These are phyloP conservation scores for Penicillium odoratum DNA, from an alignment of 495 filamentous ascomycete genomes.

Conservation along the genomic window DNA sequence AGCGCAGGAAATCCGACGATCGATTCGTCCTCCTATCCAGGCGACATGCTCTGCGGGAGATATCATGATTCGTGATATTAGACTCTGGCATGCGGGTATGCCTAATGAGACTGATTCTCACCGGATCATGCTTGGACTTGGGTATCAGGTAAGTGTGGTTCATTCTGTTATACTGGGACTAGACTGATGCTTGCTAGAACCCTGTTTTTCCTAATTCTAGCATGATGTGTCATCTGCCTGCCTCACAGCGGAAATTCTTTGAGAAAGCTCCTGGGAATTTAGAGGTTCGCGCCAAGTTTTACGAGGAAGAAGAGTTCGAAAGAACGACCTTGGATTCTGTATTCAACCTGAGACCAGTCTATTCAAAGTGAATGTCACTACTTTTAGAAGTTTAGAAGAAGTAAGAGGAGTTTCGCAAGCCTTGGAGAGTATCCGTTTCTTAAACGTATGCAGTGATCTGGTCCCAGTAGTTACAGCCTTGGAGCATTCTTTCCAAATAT, in stretches of 20 bases:
- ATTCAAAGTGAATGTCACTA: neutral
- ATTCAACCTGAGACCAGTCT: neutral
- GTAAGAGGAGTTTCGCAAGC: too few relatives aligned
- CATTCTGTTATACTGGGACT: neutral
- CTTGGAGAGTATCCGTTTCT: too few relatives aligned
- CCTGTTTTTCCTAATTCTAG: neutral
- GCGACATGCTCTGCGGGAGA: conserved; percentile 52
- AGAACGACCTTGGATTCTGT: neutral
- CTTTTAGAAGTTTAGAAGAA: too few relatives aligned
- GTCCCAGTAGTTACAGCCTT: too few relatives aligned
- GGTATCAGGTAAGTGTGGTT: neutral
- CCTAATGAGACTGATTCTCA: conserved; percentile 50
- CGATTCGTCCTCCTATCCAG: conserved; percentile 47
- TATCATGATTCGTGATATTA: conserved; percentile 54
- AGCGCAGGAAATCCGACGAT: conserved; percentile 39
- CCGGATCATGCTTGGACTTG: conserved; percentile 52
- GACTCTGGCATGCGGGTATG: conserved; percentile 63
- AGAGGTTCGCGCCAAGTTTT: neutral
- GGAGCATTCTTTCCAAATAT: neutral
- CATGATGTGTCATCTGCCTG: conserved; percentile 1
- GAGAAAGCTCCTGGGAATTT: neutral
- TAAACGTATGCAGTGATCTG: too few relatives aligned
- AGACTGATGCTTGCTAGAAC: neutral
- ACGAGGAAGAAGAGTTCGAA: neutral
- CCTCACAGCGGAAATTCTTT: neutral